Conservation (phyloP, 1,284 basidiomycete species). For the Apiotrichum veenhuisii region DNA sequence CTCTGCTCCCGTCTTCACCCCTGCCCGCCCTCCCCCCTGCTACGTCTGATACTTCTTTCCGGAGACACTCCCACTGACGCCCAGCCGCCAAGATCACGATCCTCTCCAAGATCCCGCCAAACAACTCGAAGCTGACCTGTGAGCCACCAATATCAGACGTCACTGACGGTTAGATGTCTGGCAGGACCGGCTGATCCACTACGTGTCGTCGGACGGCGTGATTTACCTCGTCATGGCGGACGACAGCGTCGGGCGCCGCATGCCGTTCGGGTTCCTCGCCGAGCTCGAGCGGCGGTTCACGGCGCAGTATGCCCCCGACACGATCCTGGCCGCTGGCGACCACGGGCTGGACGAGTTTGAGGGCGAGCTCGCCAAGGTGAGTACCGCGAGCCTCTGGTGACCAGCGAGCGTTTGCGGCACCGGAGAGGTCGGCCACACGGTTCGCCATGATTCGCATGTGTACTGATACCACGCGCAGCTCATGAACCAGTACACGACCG, state of each 20-base stretch:
- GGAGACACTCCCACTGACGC: no score
- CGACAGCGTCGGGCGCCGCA: constrained; percentile 79
- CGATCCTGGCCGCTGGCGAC: constrained; percentile 48
- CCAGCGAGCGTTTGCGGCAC: no score
- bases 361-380: constrained; percentile 50
- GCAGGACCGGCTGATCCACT: constrained; percentile 96
- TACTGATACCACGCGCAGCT: constrained; percentile 51
- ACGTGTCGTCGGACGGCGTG: constrained; percentile 79
- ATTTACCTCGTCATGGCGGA: constrained; percentile 92
- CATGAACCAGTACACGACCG: constrained; percentile 80
- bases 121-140: constrained; percentile 22
- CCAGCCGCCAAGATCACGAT: constrained; percentile 79
- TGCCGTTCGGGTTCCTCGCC: constrained; percentile 89
- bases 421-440: no score
- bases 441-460: no score
- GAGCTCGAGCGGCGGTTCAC: constrained; percentile 79
- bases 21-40: no score
- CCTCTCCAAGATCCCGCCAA: constrained; percentile 65
- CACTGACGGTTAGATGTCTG: constrained; percentile 63
- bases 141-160: not conserved
- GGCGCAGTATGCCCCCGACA: constrained; percentile 51
- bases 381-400: no score
- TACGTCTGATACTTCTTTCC: no score
- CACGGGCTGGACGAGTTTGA: constrained; percentile 52
- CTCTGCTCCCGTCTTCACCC: no score